A percentile compares a stretch with the other conserved stretches of the same genome.
These are phyloP conservation scores for Talaromyces wortmannii DNA, from an alignment of 495 filamentous ascomycete species.

Conservation along the genomic window DNA sequence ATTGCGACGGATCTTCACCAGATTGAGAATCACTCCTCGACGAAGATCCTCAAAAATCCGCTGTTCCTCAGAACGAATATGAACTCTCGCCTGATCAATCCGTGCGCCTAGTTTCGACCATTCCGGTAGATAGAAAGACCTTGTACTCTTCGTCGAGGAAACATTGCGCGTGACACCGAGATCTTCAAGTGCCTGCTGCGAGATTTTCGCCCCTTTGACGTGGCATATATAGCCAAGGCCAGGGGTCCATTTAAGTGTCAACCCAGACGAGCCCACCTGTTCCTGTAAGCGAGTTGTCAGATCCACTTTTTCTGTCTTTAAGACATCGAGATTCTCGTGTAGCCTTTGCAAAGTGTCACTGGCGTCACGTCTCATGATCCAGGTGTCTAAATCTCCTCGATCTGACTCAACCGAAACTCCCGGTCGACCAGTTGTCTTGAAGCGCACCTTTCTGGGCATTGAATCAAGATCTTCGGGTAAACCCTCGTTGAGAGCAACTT, in stretches of 20 bases:
- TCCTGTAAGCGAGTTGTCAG: constrained; percentile 56
- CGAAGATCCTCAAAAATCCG: constrained; percentile 65
- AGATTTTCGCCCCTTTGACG: constrained; percentile 71
- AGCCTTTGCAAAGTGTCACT: constrained; percentile 56
- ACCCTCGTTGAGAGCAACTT: constrained; percentile 56
- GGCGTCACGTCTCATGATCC: constrained; percentile 78
- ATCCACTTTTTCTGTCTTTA: constrained; percentile 49
- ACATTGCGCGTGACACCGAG: constrained; percentile 51
- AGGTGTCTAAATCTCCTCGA: constrained; percentile 47
- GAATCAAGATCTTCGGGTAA: constrained; percentile 34
- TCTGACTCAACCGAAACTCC: constrained; percentile 22
- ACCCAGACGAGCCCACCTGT: constrained; percentile 44
- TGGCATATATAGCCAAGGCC: constrained; percentile 84
- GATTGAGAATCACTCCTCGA: constrained; percentile 64
- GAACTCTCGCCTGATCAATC: constrained; percentile 65
- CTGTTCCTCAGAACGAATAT: constrained; percentile 75
- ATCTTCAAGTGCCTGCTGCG: constrained; percentile 34
- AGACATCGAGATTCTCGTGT: constrained; percentile 53
- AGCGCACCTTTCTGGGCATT: constrained; percentile 37
- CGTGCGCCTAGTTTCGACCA: constrained; percentile 75
- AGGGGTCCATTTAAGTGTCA: constrained; percentile 79
- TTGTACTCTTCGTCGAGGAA: constrained; percentile 73
- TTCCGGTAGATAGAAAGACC: constrained; percentile 72
- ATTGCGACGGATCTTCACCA: constrained; percentile 80
- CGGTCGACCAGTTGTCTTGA: constrained; percentile 21